Base-by-base conservation (phyloP, 805 yeast species). In the Candida incommunis region DNA sequence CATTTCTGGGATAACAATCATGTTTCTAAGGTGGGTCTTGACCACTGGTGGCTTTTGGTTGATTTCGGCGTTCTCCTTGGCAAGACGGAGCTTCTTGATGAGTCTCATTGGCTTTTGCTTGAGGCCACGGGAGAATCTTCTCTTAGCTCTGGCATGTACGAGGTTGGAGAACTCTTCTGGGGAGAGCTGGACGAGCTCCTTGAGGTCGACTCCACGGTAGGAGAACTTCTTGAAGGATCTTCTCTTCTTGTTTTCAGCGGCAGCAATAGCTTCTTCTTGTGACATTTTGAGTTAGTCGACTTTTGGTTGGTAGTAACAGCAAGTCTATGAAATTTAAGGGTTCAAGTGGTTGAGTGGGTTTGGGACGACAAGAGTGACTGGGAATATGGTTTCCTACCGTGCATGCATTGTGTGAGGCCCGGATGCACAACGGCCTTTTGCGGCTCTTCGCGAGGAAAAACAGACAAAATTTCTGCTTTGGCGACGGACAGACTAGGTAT, bases 1-100 rank as follows among this genome's bases (percentile, higher is more conserved):
- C 98, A 92, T 92, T 80, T 92, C 99, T 75, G 99, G 99, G 59
- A 92, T 92, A 66, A 92, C 70, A 70, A 92, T 72, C 95, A 88
- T 86, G 83, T 88, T 88, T 82, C 98, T 90, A 71, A 92, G 84
- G 76, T 92, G 99, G 61, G 99, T 92, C 83, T 90, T 92, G 75
- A 92, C 97, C 57, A 77, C 74, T 61, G 90, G 80, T 71, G 99
- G 99, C 81, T 90, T 92, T 76, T 92, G 97, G 69, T 83, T 83
- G 65, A 76, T 79, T 24, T 58, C 64, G 50, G 62, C 57, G 61
- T 94, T 79, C 63, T 82, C 75, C 77, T 86, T 92, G 61, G 96
- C 96, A 70, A 88, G 90, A 79, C 95, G 87, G 70, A 92, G 84
- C 77, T 92, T 92, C 78, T 83, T 86, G 74, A 90, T 80, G 72